These are phyloP conservation scores for Ajuga chamaepitys DNA, from an alignment of 257 asterid genomes.

Conservation along the genomic window DNA sequence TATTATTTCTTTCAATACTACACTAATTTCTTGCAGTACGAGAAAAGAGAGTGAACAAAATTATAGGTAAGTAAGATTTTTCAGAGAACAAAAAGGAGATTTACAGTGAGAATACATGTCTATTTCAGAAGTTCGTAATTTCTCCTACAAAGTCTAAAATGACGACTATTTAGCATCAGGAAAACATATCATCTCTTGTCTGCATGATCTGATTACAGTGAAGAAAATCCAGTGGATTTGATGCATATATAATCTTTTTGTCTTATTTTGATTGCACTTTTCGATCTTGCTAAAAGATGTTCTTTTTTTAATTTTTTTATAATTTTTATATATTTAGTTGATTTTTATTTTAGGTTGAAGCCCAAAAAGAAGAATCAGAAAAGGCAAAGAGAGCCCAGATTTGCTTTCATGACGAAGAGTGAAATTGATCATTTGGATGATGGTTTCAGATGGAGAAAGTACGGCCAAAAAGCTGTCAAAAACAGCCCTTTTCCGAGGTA, in stretches of 20 bases:
- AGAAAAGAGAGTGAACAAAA: too few species aligned
- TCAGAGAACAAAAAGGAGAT: too few species aligned
- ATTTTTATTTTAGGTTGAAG: slow-evolving; percentile 35
- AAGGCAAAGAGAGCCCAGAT: slow-evolving; percentile 71
- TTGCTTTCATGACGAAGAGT: slow-evolving; percentile 95
- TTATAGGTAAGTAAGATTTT: too few species aligned
- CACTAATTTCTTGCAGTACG: too few species aligned
- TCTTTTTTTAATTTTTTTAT: neutral
- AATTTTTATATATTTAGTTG: neutral
- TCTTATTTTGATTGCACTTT: neutral
- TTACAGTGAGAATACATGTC: too few species aligned
- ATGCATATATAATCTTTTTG: slow-evolving; percentile 3
- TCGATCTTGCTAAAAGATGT: neutral
- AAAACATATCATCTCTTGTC: too few species aligned
- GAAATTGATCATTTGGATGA: slow-evolving; percentile 87
- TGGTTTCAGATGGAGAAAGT: slow-evolving; percentile 95
- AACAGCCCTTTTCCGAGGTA: slow-evolving; percentile 94
- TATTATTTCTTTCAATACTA: too few species aligned
- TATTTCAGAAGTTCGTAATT: too few species aligned
- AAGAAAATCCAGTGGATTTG: slow-evolving; percentile 24
- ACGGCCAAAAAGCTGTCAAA: slow-evolving; percentile 92
- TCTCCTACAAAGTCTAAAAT: too few species aligned
- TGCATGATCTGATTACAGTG: slow-evolving; percentile 21
- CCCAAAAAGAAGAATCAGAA: slow-evolving; percentile 70
- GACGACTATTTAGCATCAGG: too few species aligned